Base-by-base conservation (phyloP, 345 rosid genomes). In the Noccaea caerulescens region DNA sequence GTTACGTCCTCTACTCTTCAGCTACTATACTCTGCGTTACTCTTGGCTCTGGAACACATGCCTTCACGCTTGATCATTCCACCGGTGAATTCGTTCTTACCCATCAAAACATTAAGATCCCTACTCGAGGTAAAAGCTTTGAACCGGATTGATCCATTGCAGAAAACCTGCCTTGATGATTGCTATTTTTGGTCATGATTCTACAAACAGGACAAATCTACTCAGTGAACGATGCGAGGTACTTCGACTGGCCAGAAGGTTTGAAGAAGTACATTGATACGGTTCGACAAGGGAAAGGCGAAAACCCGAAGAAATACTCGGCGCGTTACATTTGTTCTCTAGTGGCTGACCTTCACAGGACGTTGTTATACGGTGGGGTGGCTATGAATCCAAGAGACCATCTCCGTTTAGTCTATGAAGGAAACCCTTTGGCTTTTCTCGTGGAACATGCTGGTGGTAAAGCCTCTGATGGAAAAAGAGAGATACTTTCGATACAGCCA, bases 321-420 rank as follows among this genome's bases (percentile, higher is more conserved):
- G 98, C 98, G 0, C 91, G 97, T 37, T 93, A 93, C 63, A 86
- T 93, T 75, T 93, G 97, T 76, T 93, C 96, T 60, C 80, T 93
- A 32, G 97, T 93, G 25, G 97, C 98, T 68, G 98, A 93, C 81
- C 87, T 90, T 58, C 97, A 93, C 63, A 80, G 98, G 69, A 93
- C 98, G 3, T 44, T 93, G 34, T 65, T 93, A 79, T 93, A 90
- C 71, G 98, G 97, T 23, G 97, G 98, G 8, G 79, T 93, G 12
- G 92, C 96, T 66, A 93, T 93, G 97, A 93, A 90, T 74, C 97
- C 97, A 8, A 87, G 98, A 76, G 91, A 86, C 77, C 98, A 93
- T 78, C 93, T 93, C 14, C 96, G 96, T 14, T 77, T 93, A 49
- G 97, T 93, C 23, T 93, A 90, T 7, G 97, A 90, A 81, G 97